Conservation (phyloP, 2,329 filamentous ascomycete genomes). For the Aspergillus pseudotamarii region DNA sequence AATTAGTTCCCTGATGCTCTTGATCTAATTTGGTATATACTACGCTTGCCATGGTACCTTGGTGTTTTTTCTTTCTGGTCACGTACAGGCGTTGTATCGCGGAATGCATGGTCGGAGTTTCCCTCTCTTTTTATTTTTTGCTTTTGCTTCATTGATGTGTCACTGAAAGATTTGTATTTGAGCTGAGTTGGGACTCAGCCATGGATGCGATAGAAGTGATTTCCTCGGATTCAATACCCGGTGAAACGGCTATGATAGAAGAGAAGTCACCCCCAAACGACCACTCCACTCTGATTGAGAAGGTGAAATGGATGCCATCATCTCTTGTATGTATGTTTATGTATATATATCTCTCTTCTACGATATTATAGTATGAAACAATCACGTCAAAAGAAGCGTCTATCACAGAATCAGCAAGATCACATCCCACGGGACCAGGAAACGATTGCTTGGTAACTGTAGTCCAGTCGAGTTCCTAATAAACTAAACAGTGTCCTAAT, state of each 20-base stretch:
- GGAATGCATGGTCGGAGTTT: slow-evolving; percentile 41
- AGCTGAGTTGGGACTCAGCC: slow-evolving; percentile 1
- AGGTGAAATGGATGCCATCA: slow-evolving; percentile 4
- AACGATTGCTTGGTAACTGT: neutral
- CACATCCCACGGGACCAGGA: no score
- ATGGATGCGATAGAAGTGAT: slow-evolving; percentile 1
- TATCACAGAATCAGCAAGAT: neutral
- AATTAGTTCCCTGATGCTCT: slow-evolving; percentile 6
- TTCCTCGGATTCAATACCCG: neutral
- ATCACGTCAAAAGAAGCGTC: neutral
- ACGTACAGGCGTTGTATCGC: slow-evolving; percentile 35
- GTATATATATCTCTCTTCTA: neutral
- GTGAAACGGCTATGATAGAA: slow-evolving; percentile 3
- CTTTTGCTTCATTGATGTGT: slow-evolving; percentile 11
- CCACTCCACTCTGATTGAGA: neutral
- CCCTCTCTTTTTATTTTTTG: slow-evolving; percentile 11
- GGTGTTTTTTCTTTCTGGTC: slow-evolving; percentile 27
- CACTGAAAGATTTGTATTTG: slow-evolving; percentile 7
- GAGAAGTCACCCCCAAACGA: neutral
- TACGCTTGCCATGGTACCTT: slow-evolving; percentile 18
- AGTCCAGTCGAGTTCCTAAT: neutral
- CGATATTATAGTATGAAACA: neutral
- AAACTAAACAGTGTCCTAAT: neutral
- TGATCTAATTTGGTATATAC: slow-evolving; percentile 21
- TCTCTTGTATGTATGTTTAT: slow-evolving; percentile 8